Conservation (phyloP, 2,329 filamentous ascomycete genomes). For the Ophioceras dolichostomum region DNA sequence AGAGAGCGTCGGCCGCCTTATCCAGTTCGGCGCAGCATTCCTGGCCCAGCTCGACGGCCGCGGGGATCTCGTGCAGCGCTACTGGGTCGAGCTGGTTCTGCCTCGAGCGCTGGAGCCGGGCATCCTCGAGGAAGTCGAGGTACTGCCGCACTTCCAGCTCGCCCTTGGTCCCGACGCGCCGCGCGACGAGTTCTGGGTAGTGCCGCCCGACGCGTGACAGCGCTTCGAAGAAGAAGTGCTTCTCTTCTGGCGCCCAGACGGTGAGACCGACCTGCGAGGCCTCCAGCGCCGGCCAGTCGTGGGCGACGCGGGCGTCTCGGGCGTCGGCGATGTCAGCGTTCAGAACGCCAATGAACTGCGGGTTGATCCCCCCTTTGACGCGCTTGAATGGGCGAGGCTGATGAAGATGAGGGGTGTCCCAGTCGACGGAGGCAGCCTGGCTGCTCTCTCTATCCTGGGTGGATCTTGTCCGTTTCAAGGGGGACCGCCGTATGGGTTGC, state of each 20-base stretch:
- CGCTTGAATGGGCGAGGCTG: slow-evolving; percentile 36
- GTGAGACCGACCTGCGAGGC: slow-evolving; percentile 55
- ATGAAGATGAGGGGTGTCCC: slow-evolving; percentile 5
- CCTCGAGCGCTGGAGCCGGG: slow-evolving; percentile 22
- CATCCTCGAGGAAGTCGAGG: slow-evolving; percentile 46
- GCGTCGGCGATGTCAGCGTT: slow-evolving; percentile 48
- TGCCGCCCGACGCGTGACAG: slow-evolving; percentile 52
- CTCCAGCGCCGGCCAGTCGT: slow-evolving; percentile 17
- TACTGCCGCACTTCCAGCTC: slow-evolving; percentile 63
- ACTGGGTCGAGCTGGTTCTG: slow-evolving; percentile 22
- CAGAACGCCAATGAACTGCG: slow-evolving; percentile 34
- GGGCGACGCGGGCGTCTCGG: slow-evolving; percentile 21
- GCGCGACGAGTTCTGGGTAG: slow-evolving; percentile 49
- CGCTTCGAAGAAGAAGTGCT: slow-evolving; percentile 54
- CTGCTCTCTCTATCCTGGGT: too few species aligned
- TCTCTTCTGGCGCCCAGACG: slow-evolving; percentile 60
- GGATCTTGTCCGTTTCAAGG: too few species aligned
- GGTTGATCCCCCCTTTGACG: slow-evolving; percentile 27
- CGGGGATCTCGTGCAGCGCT: slow-evolving; percentile 43
- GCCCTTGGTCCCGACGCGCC: slow-evolving; percentile 50
- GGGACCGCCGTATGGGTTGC: too few species aligned
- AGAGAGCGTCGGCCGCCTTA: slow-evolving; percentile 52
- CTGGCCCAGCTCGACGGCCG: slow-evolving; percentile 59
- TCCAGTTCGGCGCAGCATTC: slow-evolving; percentile 57
- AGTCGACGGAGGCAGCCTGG: background rate